Base-by-base conservation (phyloP, 306 rosid species). In the Fragaria iinumae region DNA sequence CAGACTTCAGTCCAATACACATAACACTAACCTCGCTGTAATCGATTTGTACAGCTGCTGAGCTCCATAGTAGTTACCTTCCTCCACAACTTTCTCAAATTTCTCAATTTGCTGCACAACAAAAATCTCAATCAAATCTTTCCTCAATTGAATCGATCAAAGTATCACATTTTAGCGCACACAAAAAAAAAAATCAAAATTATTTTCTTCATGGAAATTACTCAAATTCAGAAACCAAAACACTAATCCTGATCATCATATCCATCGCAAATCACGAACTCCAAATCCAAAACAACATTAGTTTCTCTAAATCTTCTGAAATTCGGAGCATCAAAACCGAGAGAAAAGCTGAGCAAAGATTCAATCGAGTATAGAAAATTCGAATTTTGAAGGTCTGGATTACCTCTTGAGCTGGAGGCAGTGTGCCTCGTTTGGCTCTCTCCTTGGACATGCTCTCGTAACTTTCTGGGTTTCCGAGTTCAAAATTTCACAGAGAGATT, bases 21-120 rank as follows among this genome's bases (percentile, higher is more conserved):
- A 55, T 20, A 8, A 56, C 38, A 13, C 11, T 43, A 82, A 96
- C 99, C 98, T 92, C 79, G 97, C 91, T 87, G 93, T 89, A 48
- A 86, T 74, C 18, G 99, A 90, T 79, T 96, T 96, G 90, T 92
- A 96, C 97, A 92, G 88, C 78, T 96, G 99, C 79, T 92, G 98
- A 80, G 99, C 99, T 77, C 98, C 99, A 85, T 96, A 96, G 81
- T 16, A 85, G 78, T 96, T 88, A 5, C 93, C 99, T 23, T 76
- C 92, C 17, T 77, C 89, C 20, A 88, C 87, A 81, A 89, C 89
- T 86, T 89, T 90, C 86, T 82, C 84, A 81, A 96, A 83, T 84
- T 92, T 95, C 43, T 87, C 91, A 81, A 95, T 81, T 85, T 92
- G 86, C 97, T 96, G 93, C 89, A 86, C 36, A 68, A 48, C 6